A percentile compares a stretch with the other conserved stretches of the same genome.
phyloP scores from a whole-genome alignment of 2,329 filamentous ascomycete genomes.

The Cladosporium sp. region DNA sequence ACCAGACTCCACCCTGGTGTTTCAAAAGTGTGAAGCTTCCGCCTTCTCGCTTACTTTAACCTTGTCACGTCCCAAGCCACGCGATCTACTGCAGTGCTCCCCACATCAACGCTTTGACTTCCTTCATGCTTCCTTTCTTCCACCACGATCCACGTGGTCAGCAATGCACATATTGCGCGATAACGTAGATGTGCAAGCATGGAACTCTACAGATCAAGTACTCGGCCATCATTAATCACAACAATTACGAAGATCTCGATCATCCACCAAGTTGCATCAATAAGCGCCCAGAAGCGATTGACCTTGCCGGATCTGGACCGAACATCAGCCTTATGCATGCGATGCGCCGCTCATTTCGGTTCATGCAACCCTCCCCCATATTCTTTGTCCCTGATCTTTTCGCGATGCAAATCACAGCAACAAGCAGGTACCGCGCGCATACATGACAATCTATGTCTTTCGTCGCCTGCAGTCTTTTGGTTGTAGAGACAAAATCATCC shows the following conservation, averaged over 20 bases:
- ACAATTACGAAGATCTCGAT: background rate
- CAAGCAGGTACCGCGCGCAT: constrained; percentile 3
- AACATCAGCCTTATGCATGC: constrained; percentile 14
- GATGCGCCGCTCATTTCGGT: constrained; percentile 11
- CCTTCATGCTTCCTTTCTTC: background rate
- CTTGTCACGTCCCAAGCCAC: background rate
- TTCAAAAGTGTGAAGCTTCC: background rate
- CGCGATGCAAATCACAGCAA: background rate
- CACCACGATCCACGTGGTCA: background rate
- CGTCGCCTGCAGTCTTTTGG: background rate
- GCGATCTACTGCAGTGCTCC: background rate
- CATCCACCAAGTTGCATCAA: background rate
- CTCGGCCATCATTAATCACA: background rate
- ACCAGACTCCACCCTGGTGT: background rate
- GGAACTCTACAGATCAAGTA: background rate
- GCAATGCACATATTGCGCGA: background rate
- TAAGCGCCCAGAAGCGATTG: background rate
- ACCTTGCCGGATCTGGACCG: constrained; percentile 1
- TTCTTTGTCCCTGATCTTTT: background rate
- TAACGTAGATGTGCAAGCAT: background rate
- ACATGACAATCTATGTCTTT: constrained; percentile 1
- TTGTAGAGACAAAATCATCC: background rate
- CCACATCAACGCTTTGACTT: background rate
- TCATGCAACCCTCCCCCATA: constrained; percentile 3
- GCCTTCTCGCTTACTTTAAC: background rate